phyloP scores from a whole-genome alignment of 139 green algal species.

The Ettlia oleoabundans region DNA sequence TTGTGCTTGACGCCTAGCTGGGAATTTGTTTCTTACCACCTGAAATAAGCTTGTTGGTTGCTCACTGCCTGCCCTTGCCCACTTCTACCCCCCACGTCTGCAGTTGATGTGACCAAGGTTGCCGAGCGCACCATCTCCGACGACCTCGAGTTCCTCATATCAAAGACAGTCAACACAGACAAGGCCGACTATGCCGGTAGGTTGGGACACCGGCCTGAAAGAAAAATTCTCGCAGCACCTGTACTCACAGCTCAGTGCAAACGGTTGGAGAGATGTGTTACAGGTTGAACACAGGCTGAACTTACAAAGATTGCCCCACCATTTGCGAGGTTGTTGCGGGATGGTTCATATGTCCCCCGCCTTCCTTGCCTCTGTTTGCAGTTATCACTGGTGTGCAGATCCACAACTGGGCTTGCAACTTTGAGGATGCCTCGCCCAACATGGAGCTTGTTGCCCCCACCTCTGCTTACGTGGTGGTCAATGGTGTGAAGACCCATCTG shows the following conservation, averaged over 20 bases:
- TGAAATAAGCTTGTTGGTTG: too few species aligned
- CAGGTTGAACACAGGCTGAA: too few species aligned
- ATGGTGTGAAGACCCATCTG: constrained; percentile 74
- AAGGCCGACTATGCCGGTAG: constrained; percentile 82
- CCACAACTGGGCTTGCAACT: constrained; percentile 77
- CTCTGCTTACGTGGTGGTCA: constrained; percentile 76
- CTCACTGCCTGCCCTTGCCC: too few species aligned
- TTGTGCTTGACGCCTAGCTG: too few species aligned
- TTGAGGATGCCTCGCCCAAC: constrained; percentile 57
- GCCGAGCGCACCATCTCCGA: constrained; percentile 82
- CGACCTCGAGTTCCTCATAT: constrained; percentile 90
- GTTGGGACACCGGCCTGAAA: background rate
- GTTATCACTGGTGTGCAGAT: constrained; percentile 88
- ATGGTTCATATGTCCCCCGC: too few species aligned
- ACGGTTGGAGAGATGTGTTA: background rate
- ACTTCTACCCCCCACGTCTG: too few species aligned
- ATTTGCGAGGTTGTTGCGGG: too few species aligned
- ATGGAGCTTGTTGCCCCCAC: constrained; percentile 76
- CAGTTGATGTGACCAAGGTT: constrained; percentile 78
- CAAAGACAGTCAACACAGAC: constrained; percentile 73
- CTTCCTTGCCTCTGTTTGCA: background rate
- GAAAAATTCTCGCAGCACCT: too few species aligned
- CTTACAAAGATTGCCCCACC: too few species aligned
- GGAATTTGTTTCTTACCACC: too few species aligned
- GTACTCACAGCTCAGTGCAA: background rate